These are phyloP conservation scores for Picochlorum sp. DNA, from an alignment of 139 green algal species.

Conservation along the genomic window DNA sequence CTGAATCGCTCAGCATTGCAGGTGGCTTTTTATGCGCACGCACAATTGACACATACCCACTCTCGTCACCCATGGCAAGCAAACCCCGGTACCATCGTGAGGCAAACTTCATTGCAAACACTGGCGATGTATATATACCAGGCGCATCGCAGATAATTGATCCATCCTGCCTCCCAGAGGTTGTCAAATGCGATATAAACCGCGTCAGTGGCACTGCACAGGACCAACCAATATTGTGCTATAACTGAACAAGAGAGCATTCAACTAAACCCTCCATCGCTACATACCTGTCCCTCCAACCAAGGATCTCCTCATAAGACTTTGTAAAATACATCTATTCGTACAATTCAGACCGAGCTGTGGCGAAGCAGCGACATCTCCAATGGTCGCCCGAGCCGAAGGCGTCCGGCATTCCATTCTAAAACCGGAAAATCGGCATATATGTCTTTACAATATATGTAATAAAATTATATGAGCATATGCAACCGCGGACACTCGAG, in stretches of 20 bases:
- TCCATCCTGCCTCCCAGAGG: background rate
- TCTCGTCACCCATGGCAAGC: constrained; percentile 68
- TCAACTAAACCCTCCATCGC: background rate
- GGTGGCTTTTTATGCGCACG: constrained; percentile 35
- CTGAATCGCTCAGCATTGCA: constrained; percentile 14
- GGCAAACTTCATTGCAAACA: constrained; percentile 2
- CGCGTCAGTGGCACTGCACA: constrained; percentile 3
- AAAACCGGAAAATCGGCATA: too few relatives aligned
- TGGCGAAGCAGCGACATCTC: too few relatives aligned
- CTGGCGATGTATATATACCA: background rate
- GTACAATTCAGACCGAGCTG: too few relatives aligned
- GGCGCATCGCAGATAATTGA: background rate
- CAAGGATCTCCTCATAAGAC: too few relatives aligned
- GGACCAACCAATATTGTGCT: background rate
- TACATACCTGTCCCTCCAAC: background rate
- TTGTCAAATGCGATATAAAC: constrained; percentile 3
- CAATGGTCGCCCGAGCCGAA: too few relatives aligned
- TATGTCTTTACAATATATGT: too few relatives aligned
- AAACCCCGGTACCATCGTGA: constrained; percentile 23
- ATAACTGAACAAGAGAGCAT: background rate
- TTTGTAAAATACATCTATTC: too few relatives aligned
- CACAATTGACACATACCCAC: constrained; percentile 60
- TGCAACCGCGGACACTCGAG: too few relatives aligned
- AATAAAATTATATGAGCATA: too few relatives aligned
- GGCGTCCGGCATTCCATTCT: too few relatives aligned